Base-by-base conservation (phyloP, 805 yeast genomes). In the Wickerhamiella brachini region DNA sequence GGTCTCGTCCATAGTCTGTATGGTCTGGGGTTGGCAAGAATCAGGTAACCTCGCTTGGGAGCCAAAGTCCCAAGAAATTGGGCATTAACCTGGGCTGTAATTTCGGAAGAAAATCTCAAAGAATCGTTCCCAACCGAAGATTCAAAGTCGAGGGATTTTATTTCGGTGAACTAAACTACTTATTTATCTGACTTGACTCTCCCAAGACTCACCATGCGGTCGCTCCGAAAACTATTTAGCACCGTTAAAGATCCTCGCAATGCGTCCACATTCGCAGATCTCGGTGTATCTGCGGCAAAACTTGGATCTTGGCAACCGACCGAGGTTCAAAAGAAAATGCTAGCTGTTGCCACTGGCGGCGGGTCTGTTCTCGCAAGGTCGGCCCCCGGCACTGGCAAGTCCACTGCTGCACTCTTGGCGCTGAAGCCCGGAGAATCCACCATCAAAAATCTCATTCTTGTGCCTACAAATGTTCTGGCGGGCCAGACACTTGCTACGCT, bases 311-410 rank as follows among this genome's bases (percentile, higher is more conserved):
- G 17, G 20, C 15, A 22, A 8, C 65, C 65, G 4, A 60, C 61
- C 1, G 51, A 49, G 6, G 47, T 58, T 7, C 68, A 65, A 49
- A 57, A 54, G 42, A 55, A 57, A 23, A 53, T 62, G 51, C 56
- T 65, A 17, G 53, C 62, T n/a, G 50, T 57, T 26, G 46, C 58
- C 42, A 39, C 38, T 9, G 60, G 65, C 24, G 64, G 57, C 10
- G 42, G 54, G 8, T 62, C 67, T 1, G 58, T 65, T 18, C 29
- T 66, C 5, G 62, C 58, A 21, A 51, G 56, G 20, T 54, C 64
- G 1, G 54, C 56, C 2, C 58, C 67, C 2, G 68, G 68, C 3
- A 45, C 65, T 2, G 71, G 71, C 1, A 66, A 64, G 49, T 59
- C 69, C 1, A 46, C 59, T n/a, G 68, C 65, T 7, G 50, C 59